Conservation (phyloP, 129 eudicot genomes). For the Lonicera japonica region DNA sequence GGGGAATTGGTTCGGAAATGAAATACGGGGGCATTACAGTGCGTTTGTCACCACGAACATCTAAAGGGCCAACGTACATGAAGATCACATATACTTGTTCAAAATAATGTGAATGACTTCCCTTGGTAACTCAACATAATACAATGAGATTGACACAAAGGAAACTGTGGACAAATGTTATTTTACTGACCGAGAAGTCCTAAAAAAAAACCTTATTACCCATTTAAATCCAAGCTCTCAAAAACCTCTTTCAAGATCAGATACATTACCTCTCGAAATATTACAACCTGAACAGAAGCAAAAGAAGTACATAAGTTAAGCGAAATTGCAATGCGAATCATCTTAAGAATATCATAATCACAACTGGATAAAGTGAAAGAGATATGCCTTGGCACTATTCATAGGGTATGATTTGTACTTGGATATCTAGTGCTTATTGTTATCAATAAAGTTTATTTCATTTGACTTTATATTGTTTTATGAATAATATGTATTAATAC, state of each 20-base stretch:
- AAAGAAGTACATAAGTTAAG: not conserved
- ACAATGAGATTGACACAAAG: too few species aligned
- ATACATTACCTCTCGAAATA: constrained; percentile 94
- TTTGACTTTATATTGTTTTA: too few species aligned
- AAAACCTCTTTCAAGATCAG: constrained; percentile 87
- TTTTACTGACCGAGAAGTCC: too few species aligned
- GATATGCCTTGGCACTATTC: too few species aligned
- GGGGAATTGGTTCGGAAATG: too few species aligned
- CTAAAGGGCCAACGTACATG: constrained; percentile 91
- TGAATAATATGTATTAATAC: too few species aligned
- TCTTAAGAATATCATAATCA: not conserved
- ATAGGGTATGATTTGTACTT: too few species aligned
- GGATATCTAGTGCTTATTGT: too few species aligned
- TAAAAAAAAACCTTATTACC: constrained; percentile 37
- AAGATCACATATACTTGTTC: constrained; percentile 78
- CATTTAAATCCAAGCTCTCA: constrained; percentile 95
- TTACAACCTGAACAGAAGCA: constrained; percentile 68
- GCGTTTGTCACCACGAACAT: constrained; percentile 99
- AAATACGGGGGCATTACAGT: too few species aligned
- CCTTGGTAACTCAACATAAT: not conserved
- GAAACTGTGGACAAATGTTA: not conserved
- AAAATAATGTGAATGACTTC: constrained; percentile 1
- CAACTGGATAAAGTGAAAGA: not conserved
- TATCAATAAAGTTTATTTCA: too few species aligned
- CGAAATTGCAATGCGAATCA: not conserved